These are phyloP conservation scores for Macaranga tanarius DNA, from an alignment of 441 rosid species.

Conservation along the genomic window DNA sequence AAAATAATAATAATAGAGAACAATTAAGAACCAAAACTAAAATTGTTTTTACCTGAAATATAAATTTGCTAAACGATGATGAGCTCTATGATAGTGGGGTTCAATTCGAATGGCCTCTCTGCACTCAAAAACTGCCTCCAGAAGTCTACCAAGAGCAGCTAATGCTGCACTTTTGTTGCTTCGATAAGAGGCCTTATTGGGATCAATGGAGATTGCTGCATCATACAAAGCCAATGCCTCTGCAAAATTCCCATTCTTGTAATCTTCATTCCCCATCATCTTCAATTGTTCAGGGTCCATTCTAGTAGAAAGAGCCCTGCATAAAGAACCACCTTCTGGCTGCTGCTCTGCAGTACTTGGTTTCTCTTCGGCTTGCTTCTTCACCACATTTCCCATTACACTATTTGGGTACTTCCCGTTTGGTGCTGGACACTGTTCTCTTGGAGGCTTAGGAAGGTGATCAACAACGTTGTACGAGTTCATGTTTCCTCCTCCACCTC, in stretches of 20 bases:
- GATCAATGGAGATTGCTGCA: constrained; percentile 92
- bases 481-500: constrained; percentile 30
- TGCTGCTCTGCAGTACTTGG: constrained; percentile 25
- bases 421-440: constrained; percentile 11
- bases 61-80: constrained; percentile 81
- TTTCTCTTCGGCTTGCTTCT: constrained; percentile 30
- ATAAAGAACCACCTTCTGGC: constrained; percentile 49
- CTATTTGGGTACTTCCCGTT: constrained; percentile 42
- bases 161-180: constrained; percentile 93
- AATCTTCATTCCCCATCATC: constrained; percentile 94
- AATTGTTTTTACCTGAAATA: constrained; percentile 54
- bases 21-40: too few species aligned
- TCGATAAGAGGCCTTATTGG: constrained; percentile 76
- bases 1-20: too few species aligned
- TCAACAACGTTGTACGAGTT: constrained; percentile 24
- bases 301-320: constrained; percentile 82
- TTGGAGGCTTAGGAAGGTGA: constrained; percentile 24
- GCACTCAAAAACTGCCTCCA: constrained; percentile 88
- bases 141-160: constrained; percentile 73
- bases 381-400: constrained; percentile 53
- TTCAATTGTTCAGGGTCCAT: constrained; percentile 95
- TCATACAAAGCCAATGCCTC: constrained; percentile 92
- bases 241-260: constrained; percentile 83
- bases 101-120: constrained; percentile 87
- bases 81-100: constrained; percentile 87